Conservation (phyloP, 1,139 yeast species). For the Blastobotrys arbuscula region DNA sequence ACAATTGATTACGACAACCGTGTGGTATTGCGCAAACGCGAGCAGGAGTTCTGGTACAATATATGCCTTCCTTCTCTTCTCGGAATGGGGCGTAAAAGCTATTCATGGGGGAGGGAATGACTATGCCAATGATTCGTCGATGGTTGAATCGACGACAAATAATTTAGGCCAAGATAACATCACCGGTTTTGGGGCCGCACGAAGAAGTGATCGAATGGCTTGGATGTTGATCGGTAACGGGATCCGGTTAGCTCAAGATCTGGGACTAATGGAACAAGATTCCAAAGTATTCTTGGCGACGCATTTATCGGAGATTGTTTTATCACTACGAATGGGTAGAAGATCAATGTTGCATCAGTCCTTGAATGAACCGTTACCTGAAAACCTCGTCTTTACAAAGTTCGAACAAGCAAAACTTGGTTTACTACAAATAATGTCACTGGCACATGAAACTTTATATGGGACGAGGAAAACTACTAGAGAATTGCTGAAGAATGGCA, state of each 20-base stretch:
- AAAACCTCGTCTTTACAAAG: slow-evolving; percentile 45
- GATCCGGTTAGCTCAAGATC: slow-evolving; percentile 79
- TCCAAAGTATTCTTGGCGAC: slow-evolving; percentile 75
- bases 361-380: slow-evolving; percentile 30
- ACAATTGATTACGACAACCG: slow-evolving; percentile 73
- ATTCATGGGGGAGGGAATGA: slow-evolving; percentile 87
- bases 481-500: slow-evolving; percentile 44
- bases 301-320: slow-evolving; percentile 68
- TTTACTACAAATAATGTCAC: slow-evolving; percentile 66
- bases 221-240: slow-evolving; percentile 93
- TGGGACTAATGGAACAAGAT: slow-evolving; percentile 71
- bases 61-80: slow-evolving; percentile 75
- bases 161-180: slow-evolving; percentile 40
- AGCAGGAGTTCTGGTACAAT: slow-evolving; percentile 83
- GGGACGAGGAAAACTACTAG: slow-evolving; percentile 38
- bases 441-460: slow-evolving; percentile 81
- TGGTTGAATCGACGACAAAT: slow-evolving; percentile 12
- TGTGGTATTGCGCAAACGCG: slow-evolving; percentile 96
- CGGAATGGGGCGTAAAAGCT: slow-evolving; percentile 95
- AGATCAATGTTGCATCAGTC: slow-evolving; percentile 33
- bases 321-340: slow-evolving; percentile 36
- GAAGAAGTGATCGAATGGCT: slow-evolving; percentile 84
- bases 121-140: slow-evolving; percentile 54
- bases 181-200: slow-evolving; percentile 79
- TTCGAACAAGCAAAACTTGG: slow-evolving; percentile 76